Base-by-base conservation (phyloP, 2,329 filamentous ascomycete genomes). In the Monilinia laxa region DNA sequence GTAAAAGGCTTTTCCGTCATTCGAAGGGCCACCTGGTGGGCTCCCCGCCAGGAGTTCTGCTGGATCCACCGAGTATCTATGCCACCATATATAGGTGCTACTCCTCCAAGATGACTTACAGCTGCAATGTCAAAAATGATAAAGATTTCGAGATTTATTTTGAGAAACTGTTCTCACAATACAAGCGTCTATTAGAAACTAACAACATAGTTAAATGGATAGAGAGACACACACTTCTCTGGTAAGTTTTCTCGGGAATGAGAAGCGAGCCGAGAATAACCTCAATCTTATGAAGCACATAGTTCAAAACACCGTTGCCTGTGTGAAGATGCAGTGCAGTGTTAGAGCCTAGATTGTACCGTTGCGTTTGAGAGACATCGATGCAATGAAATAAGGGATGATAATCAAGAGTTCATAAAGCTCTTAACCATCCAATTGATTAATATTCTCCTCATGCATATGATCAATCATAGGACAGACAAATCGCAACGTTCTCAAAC, bases 171-270 rank as follows among this genome's bases (percentile, higher is more conserved):
- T 35, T 31, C 11, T 5, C 1, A 1, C 25, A 18, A 9, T 47
- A 35, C 40, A 31, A 14, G 25, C 1, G 14, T 49, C 25, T 35
- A 1, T 35, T 59, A 10, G 42, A 5, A 35, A 49, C 10, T 9
- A 5, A 7, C 12, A 20, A 20, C 6, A 5, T 6, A 23, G 9
- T 1, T 1, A 10, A 0, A 31, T 5, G 40, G 25, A 4, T 1
- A 2, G 2, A 14, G 2, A 18, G 42, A 59, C n/a, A 59, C n/a
- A 59, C 42, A 0, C 10, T 10, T 3, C 6, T 28, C 25, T 59
- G 20, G 18, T 59, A 0, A 23, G 1, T 3, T 4, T 31, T 31
- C 2, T 59, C 23, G 42, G 12, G 14, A 3, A 18, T 3, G 7
- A 57, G 7, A 16, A 40, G 7, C 16, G 2, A 10, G 6, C 0